phyloP scores from a whole-genome alignment of 2,329 filamentous ascomycete genomes.

The Aaosphaeria arxii region DNA sequence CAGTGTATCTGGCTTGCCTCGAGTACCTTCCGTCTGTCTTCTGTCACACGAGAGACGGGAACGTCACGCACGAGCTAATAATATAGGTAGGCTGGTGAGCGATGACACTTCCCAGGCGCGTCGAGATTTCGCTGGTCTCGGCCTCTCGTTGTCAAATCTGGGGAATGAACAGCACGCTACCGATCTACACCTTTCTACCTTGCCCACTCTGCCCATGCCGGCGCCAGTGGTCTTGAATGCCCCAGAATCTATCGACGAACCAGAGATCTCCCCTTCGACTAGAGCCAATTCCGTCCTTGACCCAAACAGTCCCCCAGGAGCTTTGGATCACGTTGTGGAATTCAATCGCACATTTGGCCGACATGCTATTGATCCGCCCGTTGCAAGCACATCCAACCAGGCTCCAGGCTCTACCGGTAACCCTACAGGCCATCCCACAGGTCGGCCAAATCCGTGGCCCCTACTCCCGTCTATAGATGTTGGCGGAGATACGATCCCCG shows the following conservation, averaged over 20 bases:
- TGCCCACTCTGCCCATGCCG: no score
- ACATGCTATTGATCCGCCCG: background rate
- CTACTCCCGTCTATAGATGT: constrained; percentile 16
- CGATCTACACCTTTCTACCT: constrained; percentile 26
- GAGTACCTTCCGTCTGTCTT: constrained; percentile 36
- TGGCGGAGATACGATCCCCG: constrained; percentile 32
- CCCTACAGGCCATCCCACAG: no score
- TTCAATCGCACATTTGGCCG: background rate
- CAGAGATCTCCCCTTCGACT: no score
- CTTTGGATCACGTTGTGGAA: constrained; percentile 34
- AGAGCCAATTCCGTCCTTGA: no score
- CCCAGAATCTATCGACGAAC: no score
- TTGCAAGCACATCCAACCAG: background rate
- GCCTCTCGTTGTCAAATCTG: constrained; percentile 30
- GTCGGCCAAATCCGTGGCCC: background rate
- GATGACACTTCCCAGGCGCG: constrained; percentile 17
- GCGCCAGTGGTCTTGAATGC: no score
- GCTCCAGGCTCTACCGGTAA: no score
- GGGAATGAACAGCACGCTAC: constrained; percentile 14
- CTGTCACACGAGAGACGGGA: constrained; percentile 30
- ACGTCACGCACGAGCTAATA: constrained; percentile 20
- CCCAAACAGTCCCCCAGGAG: no score
- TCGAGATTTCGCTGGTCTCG: constrained; percentile 25
- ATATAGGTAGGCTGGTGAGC: constrained; percentile 1
- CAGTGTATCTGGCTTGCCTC: constrained; percentile 32